Evolutionary conservation across 306 rosid genomes (phyloP).

Genomic region (Sechiopsis laciniata): DNA sequence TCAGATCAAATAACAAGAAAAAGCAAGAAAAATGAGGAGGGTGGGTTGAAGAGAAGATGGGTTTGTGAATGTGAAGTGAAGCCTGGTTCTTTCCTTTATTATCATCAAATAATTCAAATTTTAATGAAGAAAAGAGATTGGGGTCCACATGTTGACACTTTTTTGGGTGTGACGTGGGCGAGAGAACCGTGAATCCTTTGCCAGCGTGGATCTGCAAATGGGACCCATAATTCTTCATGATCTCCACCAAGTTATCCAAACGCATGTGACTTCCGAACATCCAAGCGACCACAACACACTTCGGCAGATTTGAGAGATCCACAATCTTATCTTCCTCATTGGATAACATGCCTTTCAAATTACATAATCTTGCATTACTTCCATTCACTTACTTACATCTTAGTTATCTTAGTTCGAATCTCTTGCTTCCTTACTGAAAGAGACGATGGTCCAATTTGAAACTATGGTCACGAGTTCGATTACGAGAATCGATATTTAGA

Average conservation of each 20-base stretch:
- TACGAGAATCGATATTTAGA: no score
- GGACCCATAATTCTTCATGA: not conserved
- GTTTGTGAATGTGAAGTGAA: not conserved
- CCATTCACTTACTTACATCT: no score
- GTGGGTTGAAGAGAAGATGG: not conserved
- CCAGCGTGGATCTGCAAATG: slow-evolving; percentile 57
- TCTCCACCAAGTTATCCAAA: slow-evolving; percentile 39
- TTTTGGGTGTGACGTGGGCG: not conserved
- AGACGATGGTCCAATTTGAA: no score
- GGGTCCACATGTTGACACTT: slow-evolving; percentile 23
- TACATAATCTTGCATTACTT: no score
- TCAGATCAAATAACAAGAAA: not conserved
- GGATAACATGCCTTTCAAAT: not conserved
- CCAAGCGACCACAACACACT: not conserved
- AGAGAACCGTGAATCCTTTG: slow-evolving; percentile 47
- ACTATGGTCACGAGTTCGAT: no score
- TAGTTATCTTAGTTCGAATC: no score
- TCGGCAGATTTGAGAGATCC: slow-evolving; percentile 16
- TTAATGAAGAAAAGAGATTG: not conserved
- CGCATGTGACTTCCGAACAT: slow-evolving; percentile 14
- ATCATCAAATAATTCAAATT: not conserved
- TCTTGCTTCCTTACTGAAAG: no score
- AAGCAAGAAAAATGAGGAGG: not conserved
- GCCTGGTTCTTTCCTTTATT: slow-evolving; percentile 14
- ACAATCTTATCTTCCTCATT: slow-evolving; percentile 13